phyloP scores from a whole-genome alignment of 768 basidiomycete genomes.

The Boletus subparvulus region DNA sequence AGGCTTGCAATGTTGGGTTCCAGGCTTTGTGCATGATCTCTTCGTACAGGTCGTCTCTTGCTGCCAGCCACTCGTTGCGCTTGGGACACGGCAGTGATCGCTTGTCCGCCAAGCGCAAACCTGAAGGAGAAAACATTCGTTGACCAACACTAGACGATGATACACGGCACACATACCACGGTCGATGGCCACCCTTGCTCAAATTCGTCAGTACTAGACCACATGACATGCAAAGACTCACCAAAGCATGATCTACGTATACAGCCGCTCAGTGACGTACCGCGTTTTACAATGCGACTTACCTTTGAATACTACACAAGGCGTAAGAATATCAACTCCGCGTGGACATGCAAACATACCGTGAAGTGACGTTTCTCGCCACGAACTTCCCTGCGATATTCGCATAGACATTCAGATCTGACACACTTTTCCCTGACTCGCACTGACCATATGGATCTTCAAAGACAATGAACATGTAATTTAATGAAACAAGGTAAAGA shows the following conservation, averaged over 20 bases:
- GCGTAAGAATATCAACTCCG: background rate
- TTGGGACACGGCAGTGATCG: conserved; percentile 85
- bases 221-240: conserved; percentile 32
- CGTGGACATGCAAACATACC: conserved; percentile 40
- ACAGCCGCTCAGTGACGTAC: conserved; percentile 6
- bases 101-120: conserved; percentile 91
- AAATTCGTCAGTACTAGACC: background rate
- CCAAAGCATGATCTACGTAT: conserved; percentile 83
- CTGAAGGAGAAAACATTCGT: conserved; percentile 29
- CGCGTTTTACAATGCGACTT: conserved; percentile 14
- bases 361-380: conserved; percentile 84
- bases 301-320: conserved; percentile 73
- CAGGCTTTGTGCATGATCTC: conserved; percentile 90
- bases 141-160: background rate
- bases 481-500: conserved; percentile 1
- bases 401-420: conserved; percentile 23
- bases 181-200: conserved; percentile 86
- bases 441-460: conserved; percentile 78
- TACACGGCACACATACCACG: conserved; percentile 49
- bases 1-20: conserved; percentile 67
- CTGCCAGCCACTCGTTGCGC: conserved; percentile 65
- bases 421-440: conserved; percentile 26
- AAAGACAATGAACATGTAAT: conserved; percentile 1
- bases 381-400: conserved; percentile 76
- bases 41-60: conserved; percentile 86